These are phyloP conservation scores for Calonectria ilicicola DNA, from an alignment of 2,329 filamentous ascomycete species.

Conservation along the genomic window DNA sequence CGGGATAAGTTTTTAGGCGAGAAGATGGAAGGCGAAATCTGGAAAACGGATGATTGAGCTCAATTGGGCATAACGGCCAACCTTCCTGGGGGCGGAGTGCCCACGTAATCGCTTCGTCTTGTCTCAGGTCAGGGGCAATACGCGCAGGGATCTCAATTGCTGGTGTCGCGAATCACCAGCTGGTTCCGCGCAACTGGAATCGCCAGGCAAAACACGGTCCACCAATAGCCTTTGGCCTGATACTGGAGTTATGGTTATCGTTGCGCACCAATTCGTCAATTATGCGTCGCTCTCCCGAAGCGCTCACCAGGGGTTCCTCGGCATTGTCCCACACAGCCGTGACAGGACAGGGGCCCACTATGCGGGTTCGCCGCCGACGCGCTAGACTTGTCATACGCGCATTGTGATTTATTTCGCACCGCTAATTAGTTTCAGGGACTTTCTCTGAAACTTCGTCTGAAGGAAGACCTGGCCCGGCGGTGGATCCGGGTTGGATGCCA, in stretches of 20 bases:
- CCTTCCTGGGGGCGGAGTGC: not conserved
- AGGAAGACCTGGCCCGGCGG: not conserved
- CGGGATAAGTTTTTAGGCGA: conserved; percentile 18
- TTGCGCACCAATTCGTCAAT: conserved; percentile 1
- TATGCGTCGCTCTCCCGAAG: not conserved
- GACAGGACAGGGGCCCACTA: conserved; percentile 5
- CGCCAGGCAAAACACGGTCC: conserved; percentile 20
- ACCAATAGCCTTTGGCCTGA: conserved; percentile 11
- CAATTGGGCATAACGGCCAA: not conserved
- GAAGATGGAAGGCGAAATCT: not conserved
- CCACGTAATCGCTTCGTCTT: conserved; percentile 18
- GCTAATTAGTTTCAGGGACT: conserved; percentile 24
- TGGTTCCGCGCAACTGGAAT: conserved; percentile 12
- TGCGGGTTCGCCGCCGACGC: conserved; percentile 3
- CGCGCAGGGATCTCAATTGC: conserved; percentile 15
- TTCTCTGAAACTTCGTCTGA: conserved; percentile 22
- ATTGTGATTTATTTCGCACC: conserved; percentile 17
- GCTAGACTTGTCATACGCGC: conserved; percentile 8
- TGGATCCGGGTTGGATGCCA: not conserved
- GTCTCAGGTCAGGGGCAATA: conserved; percentile 18
- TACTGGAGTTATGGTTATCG: not conserved
- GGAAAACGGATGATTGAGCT: conserved; percentile 10
- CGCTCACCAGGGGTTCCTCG: not conserved
- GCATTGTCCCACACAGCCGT: conserved; percentile 5
- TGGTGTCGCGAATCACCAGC: conserved; percentile 17